Evolutionary conservation across 2,329 filamentous ascomycete genomes (phyloP).

Genomic region (Chalara sp.): DNA sequence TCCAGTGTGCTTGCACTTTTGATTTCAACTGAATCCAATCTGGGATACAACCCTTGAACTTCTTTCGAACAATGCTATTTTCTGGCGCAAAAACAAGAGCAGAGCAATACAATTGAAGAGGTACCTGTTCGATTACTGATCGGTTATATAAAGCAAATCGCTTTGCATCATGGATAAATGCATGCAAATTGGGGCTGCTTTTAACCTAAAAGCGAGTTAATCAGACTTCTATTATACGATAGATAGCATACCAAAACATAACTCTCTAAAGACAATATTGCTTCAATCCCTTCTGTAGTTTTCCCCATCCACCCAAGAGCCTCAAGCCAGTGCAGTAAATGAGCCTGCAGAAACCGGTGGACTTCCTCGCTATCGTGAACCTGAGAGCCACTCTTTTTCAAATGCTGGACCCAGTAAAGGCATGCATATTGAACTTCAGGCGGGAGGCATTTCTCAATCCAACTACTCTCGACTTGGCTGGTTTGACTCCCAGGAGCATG

Average conservation of each 20-base stretch:
- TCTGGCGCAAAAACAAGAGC: constrained; percentile 25
- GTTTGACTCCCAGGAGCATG: constrained; percentile 9
- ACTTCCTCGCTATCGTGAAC: background rate
- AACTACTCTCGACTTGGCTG: constrained; percentile 9
- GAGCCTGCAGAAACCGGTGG: constrained; percentile 22
- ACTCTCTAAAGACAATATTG: background rate
- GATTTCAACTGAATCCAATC: constrained; percentile 2
- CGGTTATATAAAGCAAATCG: background rate
- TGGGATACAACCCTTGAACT: constrained; percentile 1
- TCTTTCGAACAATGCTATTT: constrained; percentile 19
- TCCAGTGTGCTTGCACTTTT: constrained; percentile 5
- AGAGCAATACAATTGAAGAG: constrained; percentile 28
- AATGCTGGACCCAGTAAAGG: constrained; percentile 12
- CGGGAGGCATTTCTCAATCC: constrained; percentile 23
- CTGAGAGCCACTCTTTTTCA: constrained; percentile 15
- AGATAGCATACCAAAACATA: background rate
- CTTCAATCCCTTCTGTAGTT: background rate
- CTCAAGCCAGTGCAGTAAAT: constrained; percentile 31
- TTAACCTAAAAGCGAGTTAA: background rate
- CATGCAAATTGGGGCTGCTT: background rate
- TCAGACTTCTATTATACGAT: background rate
- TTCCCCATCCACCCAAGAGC: constrained; percentile 4
- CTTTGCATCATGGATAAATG: background rate
- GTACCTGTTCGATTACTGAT: constrained; percentile 13
- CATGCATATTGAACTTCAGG: too few relatives aligned